Conservation (phyloP, 1,284 basidiomycete genomes). For the Bjerkandera adusta region DNA sequence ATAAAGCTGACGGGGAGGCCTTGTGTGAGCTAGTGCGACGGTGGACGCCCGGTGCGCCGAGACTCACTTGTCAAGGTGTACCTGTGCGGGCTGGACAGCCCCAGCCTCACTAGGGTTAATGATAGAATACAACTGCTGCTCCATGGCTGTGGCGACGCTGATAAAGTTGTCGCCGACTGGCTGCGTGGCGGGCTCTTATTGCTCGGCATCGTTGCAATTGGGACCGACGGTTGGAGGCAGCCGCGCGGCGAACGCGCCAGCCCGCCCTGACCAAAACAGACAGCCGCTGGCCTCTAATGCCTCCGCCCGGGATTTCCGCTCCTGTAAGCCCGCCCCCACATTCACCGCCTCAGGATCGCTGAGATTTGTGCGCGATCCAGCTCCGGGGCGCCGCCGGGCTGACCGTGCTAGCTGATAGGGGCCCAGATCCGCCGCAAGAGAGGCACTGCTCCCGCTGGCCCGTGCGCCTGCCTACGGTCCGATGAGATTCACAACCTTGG, state of each 20-base stretch:
- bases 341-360: too few species aligned
- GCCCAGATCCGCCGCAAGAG: too few species aligned
- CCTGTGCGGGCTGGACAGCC: slow-evolving; percentile 11
- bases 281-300: slow-evolving; percentile 7
- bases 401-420: slow-evolving; percentile 7
- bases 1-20: too few species aligned
- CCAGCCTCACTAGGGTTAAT: slow-evolving; percentile 18
- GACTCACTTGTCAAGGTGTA: too few species aligned
- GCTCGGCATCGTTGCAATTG: slow-evolving; percentile 7
- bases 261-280: background rate
- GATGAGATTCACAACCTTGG: too few species aligned
- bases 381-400: slow-evolving; percentile 9
- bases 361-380: too few species aligned
- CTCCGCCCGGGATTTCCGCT: too few species aligned
- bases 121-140: slow-evolving; percentile 19
- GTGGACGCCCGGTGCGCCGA: too few species aligned
- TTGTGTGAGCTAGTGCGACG: too few species aligned
- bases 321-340: too few species aligned
- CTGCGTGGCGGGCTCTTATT: background rate
- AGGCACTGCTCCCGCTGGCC: too few species aligned
- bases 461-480: background rate
- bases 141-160: slow-evolving; percentile 7
- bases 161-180: slow-evolving; percentile 7
- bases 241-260: background rate
- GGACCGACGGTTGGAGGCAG: slow-evolving; percentile 7